Evolutionary conservation across 2,329 filamentous ascomycete species (phyloP).

Genomic region (Penicillium sp.): DNA sequence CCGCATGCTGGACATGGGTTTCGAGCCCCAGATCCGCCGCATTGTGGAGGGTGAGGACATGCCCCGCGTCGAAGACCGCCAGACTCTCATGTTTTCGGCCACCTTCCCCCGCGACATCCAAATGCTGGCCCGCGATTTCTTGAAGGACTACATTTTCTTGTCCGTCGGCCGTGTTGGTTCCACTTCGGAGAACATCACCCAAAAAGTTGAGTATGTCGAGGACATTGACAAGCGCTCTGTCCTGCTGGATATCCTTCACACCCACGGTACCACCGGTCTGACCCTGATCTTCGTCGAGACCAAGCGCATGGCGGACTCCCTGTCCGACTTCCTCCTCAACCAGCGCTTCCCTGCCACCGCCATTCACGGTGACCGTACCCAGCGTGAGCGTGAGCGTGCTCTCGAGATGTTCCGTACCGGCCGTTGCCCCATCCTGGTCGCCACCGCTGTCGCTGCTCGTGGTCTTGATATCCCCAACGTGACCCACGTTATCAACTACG

Average conservation of each 20-base stretch:
- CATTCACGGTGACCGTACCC: constrained; percentile 96
- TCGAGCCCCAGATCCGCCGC: constrained; percentile 97
- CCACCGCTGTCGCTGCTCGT: constrained; percentile 89
- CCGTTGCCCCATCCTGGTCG: constrained; percentile 92
- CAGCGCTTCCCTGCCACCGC: constrained; percentile 97
- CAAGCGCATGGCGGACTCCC: constrained; percentile 97
- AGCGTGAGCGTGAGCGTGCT: constrained; percentile 96
- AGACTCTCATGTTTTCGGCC: constrained; percentile 99
- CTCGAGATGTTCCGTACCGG: constrained; percentile 96
- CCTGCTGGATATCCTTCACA: constrained; percentile 94
- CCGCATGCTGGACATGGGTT: constrained; percentile 99
- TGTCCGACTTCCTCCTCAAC: constrained; percentile 98
- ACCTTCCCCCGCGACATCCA: constrained; percentile 99
- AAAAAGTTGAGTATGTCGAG: constrained; percentile 97
- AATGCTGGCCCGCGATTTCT: constrained; percentile 96
- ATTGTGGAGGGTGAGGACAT: constrained; percentile 99
- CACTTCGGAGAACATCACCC: constrained; percentile 99
- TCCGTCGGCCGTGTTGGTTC: constrained; percentile 98
- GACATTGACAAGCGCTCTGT: constrained; percentile 97
- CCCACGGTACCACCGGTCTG: constrained; percentile 71
- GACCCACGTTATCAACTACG: constrained; percentile 97
- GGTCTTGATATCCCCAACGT: constrained; percentile 94
- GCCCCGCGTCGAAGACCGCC: constrained; percentile 73
- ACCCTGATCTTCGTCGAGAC: constrained; percentile 99
- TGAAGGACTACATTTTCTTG: constrained; percentile 98